Evolutionary conservation across 2,329 filamentous ascomycete species (phyloP), one percentile per base, ranked within the genome.

Genomic region (Cercospora berteroae): DNA sequence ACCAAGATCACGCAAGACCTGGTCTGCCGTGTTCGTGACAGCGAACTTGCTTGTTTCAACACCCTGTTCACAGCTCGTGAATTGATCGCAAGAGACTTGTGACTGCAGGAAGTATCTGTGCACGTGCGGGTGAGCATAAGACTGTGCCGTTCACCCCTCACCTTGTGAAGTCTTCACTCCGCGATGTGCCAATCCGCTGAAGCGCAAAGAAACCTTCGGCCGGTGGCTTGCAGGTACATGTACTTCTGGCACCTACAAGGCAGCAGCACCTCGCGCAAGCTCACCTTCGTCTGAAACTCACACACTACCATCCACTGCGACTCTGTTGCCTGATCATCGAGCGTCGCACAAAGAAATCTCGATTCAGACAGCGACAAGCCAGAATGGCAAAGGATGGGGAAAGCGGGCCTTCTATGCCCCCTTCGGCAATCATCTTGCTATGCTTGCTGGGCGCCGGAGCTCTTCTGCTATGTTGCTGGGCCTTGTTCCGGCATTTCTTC

Each of bases 341-440:
- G 55, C 55, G 29, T 31, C 55, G 55, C 42, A 9, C 44, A 20
- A 23, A 29, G 23, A 16, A 8, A 50, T 42, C 60, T 29, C n/a
- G 2, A 12, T 23, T n/a, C 42, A 16, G 18, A 29, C 25, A 31
- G 13, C 59, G 25, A 61, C 23, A 5, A 50, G 25, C n/a, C 39
- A 36, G 2, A 31, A 62, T 62, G 60, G 39, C 60, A 9, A 13
- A 62, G 16, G 25, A 33, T 7, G 18, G 18, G 65, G 18, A 67
- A 12, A 52, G 44, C 20, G 61, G 50, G 29, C 61, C 70, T 5
- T 65, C 64, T 16, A 70, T 71, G 59, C 64, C 70, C 5, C 64
- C 69, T 18, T 31, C 60, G 42, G 71, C 71, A 9, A 71, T 73
- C 57, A 72, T 73, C 48, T 63, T 73, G 29, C 69, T 73, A 3